These are phyloP conservation scores for Pezicula carpinea DNA, from an alignment of 2,329 filamentous ascomycete genomes.

Conservation along the genomic window DNA sequence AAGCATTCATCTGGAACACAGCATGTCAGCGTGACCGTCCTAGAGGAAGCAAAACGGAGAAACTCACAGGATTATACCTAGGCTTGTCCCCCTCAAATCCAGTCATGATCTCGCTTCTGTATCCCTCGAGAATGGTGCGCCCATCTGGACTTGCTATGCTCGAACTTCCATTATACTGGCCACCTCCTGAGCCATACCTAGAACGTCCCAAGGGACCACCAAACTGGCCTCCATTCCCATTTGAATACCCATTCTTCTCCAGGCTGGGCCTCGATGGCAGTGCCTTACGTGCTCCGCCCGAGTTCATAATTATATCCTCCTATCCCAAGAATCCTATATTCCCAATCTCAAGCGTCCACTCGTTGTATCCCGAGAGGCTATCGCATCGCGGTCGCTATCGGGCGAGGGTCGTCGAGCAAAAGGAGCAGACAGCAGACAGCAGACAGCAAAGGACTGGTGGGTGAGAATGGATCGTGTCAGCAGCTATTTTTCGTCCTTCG, in stretches of 20 bases:
- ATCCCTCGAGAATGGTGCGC: conserved; percentile 53
- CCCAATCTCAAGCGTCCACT: background rate
- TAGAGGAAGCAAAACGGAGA: background rate
- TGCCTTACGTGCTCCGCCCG: conserved; percentile 6
- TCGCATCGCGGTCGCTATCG: background rate
- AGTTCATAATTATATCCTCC: background rate
- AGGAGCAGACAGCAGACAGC: too few relatives aligned
- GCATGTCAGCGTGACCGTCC: conserved; percentile 7
- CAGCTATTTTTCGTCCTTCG: too few relatives aligned
- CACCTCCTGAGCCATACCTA: conserved; percentile 9
- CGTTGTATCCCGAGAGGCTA: background rate
- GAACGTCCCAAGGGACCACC: conserved; percentile 10
- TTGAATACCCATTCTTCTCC: conserved; percentile 3
- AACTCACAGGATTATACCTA: conserved; percentile 51
- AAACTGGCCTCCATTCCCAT: conserved; percentile 11
- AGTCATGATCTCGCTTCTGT: conserved; percentile 49
- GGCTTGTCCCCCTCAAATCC: conserved; percentile 50
- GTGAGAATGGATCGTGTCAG: too few relatives aligned
- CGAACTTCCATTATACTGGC: conserved; percentile 6
- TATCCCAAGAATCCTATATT: background rate
- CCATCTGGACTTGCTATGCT: conserved; percentile 31
- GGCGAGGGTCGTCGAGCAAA: too few relatives aligned
- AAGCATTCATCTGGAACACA: conserved; percentile 42
- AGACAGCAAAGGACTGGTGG: too few relatives aligned
- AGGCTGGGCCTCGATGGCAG: conserved; percentile 16